Evolutionary conservation across 2,329 filamentous ascomycete species (phyloP).

Genomic region (Aspergillus sp.): DNA sequence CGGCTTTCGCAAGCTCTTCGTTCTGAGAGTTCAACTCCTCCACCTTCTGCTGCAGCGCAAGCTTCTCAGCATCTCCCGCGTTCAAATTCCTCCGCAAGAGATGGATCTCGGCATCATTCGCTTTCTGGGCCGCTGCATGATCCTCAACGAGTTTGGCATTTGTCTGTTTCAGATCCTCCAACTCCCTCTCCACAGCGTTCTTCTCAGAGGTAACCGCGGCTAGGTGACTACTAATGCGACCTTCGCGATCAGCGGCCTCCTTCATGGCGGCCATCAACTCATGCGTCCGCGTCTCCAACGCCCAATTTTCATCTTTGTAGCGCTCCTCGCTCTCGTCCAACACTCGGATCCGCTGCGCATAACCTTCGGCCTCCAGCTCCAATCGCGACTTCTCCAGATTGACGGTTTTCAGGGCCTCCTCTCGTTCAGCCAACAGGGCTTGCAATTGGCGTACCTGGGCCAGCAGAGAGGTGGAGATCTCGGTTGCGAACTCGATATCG

Average conservation of each 20-base stretch:
- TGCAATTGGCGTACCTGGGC: conserved; percentile 93
- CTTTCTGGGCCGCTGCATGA: conserved; percentile 70
- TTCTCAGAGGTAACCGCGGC: conserved; percentile 72
- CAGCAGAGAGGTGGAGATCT: conserved; percentile 92
- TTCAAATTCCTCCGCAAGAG: conserved; percentile 76
- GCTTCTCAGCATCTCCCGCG: conserved; percentile 73
- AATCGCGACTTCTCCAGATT: conserved; percentile 74
- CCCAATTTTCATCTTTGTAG: conserved; percentile 99
- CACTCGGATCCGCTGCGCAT: conserved; percentile 74
- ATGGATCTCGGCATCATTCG: conserved; percentile 84
- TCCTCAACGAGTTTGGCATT: conserved; percentile 81
- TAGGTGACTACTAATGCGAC: conserved; percentile 72
- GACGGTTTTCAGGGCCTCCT: conserved; percentile 75
- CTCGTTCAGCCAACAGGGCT: conserved; percentile 77
- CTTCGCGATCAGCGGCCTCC: conserved; percentile 77
- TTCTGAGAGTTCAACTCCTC: conserved; percentile 88
- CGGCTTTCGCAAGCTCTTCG: conserved; percentile 80
- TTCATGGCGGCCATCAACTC: conserved; percentile 72
- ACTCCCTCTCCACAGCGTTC: conserved; percentile 72
- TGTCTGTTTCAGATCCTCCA: conserved; percentile 82
- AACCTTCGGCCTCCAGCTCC: conserved; percentile 76
- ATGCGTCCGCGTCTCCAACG: conserved; percentile 86
- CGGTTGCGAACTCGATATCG: conserved; percentile 97
- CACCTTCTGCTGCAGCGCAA: conserved; percentile 76
- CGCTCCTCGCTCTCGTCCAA: conserved; percentile 92